Conservation (phyloP, 2,329 filamentous ascomycete species). For the Sordariomycetes sp. region DNA sequence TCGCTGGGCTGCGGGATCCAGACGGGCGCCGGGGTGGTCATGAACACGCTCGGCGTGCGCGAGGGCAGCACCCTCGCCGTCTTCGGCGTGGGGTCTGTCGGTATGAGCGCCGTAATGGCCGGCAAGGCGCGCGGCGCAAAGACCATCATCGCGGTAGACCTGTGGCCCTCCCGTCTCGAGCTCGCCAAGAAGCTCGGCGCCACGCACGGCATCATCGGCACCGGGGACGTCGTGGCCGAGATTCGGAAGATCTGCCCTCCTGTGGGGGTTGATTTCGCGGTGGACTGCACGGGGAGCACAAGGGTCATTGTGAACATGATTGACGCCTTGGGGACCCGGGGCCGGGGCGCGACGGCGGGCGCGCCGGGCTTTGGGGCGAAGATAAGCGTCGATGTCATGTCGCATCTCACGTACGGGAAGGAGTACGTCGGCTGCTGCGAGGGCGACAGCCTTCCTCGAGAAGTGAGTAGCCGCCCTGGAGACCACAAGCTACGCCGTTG, state of each 20-base stretch:
- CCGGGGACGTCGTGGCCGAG: slow-evolving; percentile 12
- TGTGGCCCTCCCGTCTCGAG: slow-evolving; percentile 12
- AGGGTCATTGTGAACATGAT: slow-evolving; percentile 29
- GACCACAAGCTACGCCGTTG: background rate
- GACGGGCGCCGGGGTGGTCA: slow-evolving; percentile 20
- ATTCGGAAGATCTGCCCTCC: slow-evolving; percentile 13
- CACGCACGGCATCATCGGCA: slow-evolving; percentile 16
- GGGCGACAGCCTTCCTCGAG: slow-evolving; percentile 12
- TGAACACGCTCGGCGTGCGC: slow-evolving; percentile 16
- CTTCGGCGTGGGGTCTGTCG: slow-evolving; percentile 19
- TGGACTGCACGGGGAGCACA: slow-evolving; percentile 18
- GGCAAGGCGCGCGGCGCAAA: slow-evolving; percentile 13
- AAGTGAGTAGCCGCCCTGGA: slow-evolving; percentile 9
- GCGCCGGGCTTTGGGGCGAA: slow-evolving; percentile 10
- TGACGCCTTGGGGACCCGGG: slow-evolving; percentile 22
- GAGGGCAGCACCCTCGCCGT: slow-evolving; percentile 14
- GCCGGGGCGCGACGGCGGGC: slow-evolving; percentile 13
- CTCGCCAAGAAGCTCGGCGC: slow-evolving; percentile 18
- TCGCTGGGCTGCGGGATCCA: slow-evolving; percentile 22
- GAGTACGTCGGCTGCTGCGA: slow-evolving; percentile 15
- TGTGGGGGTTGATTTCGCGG: slow-evolving; percentile 16
- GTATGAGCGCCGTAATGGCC: slow-evolving; percentile 19
- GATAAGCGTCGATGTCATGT: slow-evolving; percentile 13
- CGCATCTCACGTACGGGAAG: slow-evolving; percentile 13
- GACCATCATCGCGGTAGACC: slow-evolving; percentile 16